Base-by-base conservation (phyloP, 805 yeast genomes). In the Lipomyces sp. region DNA sequence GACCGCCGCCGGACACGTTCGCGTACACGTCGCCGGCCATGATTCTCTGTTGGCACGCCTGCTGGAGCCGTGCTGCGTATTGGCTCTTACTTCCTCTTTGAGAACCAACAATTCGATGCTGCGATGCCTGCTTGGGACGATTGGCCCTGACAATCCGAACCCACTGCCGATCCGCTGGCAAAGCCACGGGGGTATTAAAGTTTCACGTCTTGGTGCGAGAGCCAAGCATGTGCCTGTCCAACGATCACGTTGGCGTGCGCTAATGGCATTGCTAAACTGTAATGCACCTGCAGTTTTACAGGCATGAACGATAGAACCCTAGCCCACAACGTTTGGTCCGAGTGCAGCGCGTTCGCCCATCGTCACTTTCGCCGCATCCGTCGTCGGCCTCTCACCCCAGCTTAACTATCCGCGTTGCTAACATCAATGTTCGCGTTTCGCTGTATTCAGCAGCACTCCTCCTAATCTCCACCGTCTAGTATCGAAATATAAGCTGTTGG, bases 11-110 rank as follows among this genome's bases (percentile, higher is more conserved):
- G 2, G 60, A 13, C 8, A 32, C 63, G n/a, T 45, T 48, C 3
- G 65, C 18, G 60, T 68, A 68, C 1, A 51, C 69, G 55, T 63
- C 67, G 10, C 59, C 64, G 6, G 64, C 62, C 65, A 63, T 62
- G n/a, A 13, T 11, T 35, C 24, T 18, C n/a, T n/a, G 48, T 15
- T 5, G 6, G 48, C 18, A 24, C 24, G 1, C 24, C 24, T 24
- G 24, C 24, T 24, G 24, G 24, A 24, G 24, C 24, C 24, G 24
- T 24, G 24, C 24, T 24, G 24, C 24, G 24, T 24, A 24, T 24
- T 24, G 24, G 24, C 24, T 24, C 24, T 24, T 24, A 24, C 24
- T 24, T 24, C 24, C 24, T 24, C 24, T 24, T 42, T 42, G 18
- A 42, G 48, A 4, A 42, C 48, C 4, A 42, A 24, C 24, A 24